phyloP scores from a whole-genome alignment of 352 stramenopile genomes.

The Detonula confervacea region DNA sequence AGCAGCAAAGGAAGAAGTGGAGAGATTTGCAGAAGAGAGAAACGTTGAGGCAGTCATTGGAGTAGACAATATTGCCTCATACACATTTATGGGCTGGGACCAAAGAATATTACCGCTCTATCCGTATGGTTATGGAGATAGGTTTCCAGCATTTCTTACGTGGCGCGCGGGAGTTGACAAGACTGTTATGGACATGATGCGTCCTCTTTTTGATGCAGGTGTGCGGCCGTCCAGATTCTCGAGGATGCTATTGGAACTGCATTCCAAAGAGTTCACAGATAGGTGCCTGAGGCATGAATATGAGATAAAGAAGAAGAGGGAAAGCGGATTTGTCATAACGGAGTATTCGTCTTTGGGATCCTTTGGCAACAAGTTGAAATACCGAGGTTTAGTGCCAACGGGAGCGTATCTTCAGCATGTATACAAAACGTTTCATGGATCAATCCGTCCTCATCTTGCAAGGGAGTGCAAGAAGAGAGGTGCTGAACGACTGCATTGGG shows the following conservation, averaged over 20 bases:
- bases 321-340: not conserved
- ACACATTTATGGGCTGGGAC: constrained; percentile 57
- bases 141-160: constrained; percentile 54
- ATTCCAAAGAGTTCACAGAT: constrained; percentile 25
- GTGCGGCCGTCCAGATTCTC: constrained; percentile 44
- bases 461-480: constrained; percentile 58
- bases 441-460: constrained; percentile 27
- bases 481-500: constrained; percentile 27
- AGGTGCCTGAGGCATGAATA: not conserved
- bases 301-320: not conserved
- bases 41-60: not conserved
- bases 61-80: not conserved
- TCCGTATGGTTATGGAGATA: constrained; percentile 17
- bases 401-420: constrained; percentile 43
- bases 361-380: constrained; percentile 50
- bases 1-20: not conserved
- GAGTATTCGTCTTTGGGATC: constrained; percentile 16
- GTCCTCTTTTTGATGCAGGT: constrained; percentile 39
- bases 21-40: constrained; percentile 12
- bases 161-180: constrained; percentile 40
- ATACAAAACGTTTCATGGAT: constrained; percentile 36
- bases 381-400: constrained; percentile 44
- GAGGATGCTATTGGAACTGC: constrained; percentile 42
- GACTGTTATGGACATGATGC: constrained; percentile 48
- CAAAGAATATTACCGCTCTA: constrained; percentile 16